Percentiles rank a stretch among this genome's conserved stretches.
Conservation (phyloP, 192 early-diverging fungal genomes). For the Coemansia sp. region DNA sequence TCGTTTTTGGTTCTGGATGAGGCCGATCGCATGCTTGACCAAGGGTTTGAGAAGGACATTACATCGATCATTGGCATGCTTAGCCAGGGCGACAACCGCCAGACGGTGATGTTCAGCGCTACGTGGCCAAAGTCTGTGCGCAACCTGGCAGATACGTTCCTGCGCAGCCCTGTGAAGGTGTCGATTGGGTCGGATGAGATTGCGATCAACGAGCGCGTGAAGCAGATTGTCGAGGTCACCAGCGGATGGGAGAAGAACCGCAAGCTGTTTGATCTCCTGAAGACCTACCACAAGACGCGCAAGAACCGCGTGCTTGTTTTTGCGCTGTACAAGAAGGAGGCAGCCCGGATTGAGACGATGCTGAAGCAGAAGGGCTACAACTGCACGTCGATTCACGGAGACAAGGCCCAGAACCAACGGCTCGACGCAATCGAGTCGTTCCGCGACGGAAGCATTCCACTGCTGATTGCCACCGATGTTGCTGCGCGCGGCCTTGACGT, state of each 20-base stretch:
- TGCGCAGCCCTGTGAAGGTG: slow-evolving; percentile 74
- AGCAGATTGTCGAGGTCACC: slow-evolving; percentile 89
- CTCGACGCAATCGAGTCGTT: slow-evolving; percentile 77
- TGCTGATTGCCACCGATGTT: slow-evolving; percentile 94
- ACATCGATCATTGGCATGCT: slow-evolving; percentile 78
- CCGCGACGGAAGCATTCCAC: slow-evolving; percentile 74
- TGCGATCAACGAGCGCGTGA: slow-evolving; percentile 79
- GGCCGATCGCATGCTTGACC: slow-evolving; percentile 97
- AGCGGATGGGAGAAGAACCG: slow-evolving; percentile 75
- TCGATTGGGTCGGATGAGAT: slow-evolving; percentile 89
- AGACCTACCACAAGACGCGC: slow-evolving; percentile 79
- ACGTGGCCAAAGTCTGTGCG: slow-evolving; percentile 93
- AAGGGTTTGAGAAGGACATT: slow-evolving; percentile 90
- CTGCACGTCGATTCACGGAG: slow-evolving; percentile 87
- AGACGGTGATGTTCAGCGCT: slow-evolving; percentile 95
- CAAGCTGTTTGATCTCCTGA: slow-evolving; percentile 72
- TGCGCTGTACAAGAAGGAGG: slow-evolving; percentile 97
- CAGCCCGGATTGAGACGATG: slow-evolving; percentile 72
- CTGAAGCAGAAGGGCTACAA: slow-evolving; percentile 76
- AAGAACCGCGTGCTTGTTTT: slow-evolving; percentile 92
- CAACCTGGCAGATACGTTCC: slow-evolving; percentile 80
- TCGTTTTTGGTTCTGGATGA: slow-evolving; percentile 93
- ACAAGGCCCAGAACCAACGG: slow-evolving; percentile 83
- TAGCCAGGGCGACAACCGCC: slow-evolving; percentile 68
- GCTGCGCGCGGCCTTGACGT: slow-evolving; percentile 87